Evolutionary conservation across 2,329 filamentous ascomycete species (phyloP), one percentile per base, ranked within the genome.

Genomic region (Stagonosporopsis rhizophila): DNA sequence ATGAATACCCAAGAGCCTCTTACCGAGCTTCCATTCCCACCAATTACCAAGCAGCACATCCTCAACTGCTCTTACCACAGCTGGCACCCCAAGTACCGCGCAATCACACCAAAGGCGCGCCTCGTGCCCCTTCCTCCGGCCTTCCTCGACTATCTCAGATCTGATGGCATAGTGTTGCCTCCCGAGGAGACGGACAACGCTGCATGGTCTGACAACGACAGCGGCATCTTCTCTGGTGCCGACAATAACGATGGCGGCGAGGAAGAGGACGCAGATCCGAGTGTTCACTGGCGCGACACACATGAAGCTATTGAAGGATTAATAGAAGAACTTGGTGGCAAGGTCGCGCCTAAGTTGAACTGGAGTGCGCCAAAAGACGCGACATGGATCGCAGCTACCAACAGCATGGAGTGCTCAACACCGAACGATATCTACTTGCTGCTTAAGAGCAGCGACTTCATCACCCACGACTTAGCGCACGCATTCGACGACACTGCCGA

Each of bases 351-450:
- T 0, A 99, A 99, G 77, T 81, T 99, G 42, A 98, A 98, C 79
- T 99, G 95, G 95, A 97, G 93, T 6, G 89, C 92, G 4, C 95
- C 95, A 4, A 96, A 97, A 75, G 95, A 99, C 73, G 95, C 95
- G 8, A 91, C 90, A 20, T 97, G 92, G 89, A 97, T 99, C 76
- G 77, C 88, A 77, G 78, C 85, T 74, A 94, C 83, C 77, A 99
- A 99, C 76, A 96, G 91, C 42, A 89, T 97, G 79, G 92, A 96
- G 75, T 99, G 95, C 77, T 88, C 87, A 4, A 87, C 87, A 0
- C 87, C 95, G 2, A 96, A 95, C 73, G 95, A 99, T 70, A 86
- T 99, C 40, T 99, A 98, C 72, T 83, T 98, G 15, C 84, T 99
- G 1, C 83, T 99, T 14, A 99, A 99, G 79, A 93, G 90, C 69